Percentiles rank a stretch among this genome's conserved stretches.
phyloP scores from a whole-genome alignment of 2,329 filamentous ascomycete genomes.

The Xylariales sp. region DNA sequence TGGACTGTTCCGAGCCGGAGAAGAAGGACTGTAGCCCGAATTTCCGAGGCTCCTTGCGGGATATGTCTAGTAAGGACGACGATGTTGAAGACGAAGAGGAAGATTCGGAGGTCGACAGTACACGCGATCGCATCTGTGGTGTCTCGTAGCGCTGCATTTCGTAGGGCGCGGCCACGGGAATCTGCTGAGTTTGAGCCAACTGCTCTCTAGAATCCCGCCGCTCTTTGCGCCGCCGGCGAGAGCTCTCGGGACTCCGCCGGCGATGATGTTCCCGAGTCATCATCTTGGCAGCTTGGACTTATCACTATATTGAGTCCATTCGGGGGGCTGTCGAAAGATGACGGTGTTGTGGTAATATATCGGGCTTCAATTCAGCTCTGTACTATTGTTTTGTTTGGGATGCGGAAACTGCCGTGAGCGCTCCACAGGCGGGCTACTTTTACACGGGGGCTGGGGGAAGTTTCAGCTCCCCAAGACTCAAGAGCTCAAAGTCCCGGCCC shows the following conservation, averaged over 20 bases:
- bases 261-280: slow-evolving; percentile 46
- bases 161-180: slow-evolving; percentile 17
- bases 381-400: slow-evolving; percentile 7
- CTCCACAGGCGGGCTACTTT: not conserved
- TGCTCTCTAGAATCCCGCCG: slow-evolving; percentile 37
- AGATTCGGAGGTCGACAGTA: slow-evolving; percentile 22
- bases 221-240: slow-evolving; percentile 45
- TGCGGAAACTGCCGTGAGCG: slow-evolving; percentile 4
- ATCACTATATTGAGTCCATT: slow-evolving; percentile 8
- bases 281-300: slow-evolving; percentile 34
- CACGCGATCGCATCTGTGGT: slow-evolving; percentile 17
- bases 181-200: slow-evolving; percentile 20
- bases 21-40: slow-evolving; percentile 61
- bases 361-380: slow-evolving; percentile 1
- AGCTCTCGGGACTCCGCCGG: slow-evolving; percentile 52
- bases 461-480: not conserved
- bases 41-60: slow-evolving; percentile 44
- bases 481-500: not conserved
- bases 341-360: not conserved
- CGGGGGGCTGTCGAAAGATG: slow-evolving; percentile 1
- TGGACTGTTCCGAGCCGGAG: too few relatives aligned
- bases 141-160: slow-evolving; percentile 12
- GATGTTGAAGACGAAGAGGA: slow-evolving; percentile 35
- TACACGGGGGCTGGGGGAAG: not conserved
- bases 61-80: slow-evolving; percentile 63